Percentiles rank a stretch among this genome's conserved stretches.
Evolutionary conservation across 768 basidiomycete species (phyloP).

Genomic region (Collybiopsis confluens): DNA sequence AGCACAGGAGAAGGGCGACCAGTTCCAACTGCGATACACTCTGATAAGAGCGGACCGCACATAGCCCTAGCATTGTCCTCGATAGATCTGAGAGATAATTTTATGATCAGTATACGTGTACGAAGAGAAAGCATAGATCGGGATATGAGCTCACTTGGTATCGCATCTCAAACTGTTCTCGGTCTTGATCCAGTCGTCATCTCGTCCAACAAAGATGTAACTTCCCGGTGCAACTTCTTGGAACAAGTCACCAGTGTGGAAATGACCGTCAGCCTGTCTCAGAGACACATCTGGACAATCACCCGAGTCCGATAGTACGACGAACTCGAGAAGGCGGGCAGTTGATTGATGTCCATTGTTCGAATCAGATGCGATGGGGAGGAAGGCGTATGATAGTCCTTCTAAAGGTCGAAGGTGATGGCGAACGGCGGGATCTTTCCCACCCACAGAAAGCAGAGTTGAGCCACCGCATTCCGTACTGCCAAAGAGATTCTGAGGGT

Average conservation of each 20-base stretch:
- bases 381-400: conserved; percentile 63
- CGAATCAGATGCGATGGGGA: conserved; percentile 44
- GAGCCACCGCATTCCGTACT: conserved; percentile 72
- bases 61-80: conserved; percentile 70
- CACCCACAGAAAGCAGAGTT: conserved; percentile 60
- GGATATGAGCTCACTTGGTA: conserved; percentile 45
- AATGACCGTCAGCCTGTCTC: conserved; percentile 60
- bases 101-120: not conserved
- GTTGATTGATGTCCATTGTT: conserved; percentile 51
- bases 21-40: conserved; percentile 74
- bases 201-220: conserved; percentile 66
- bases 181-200: conserved; percentile 86
- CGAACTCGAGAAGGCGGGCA: conserved; percentile 57
- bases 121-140: conserved; percentile 11
- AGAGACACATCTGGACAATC: conserved; percentile 66
- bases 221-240: conserved; percentile 52
- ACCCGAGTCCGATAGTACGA: conserved; percentile 60
- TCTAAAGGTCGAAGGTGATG: conserved; percentile 57
- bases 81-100: conserved; percentile 46
- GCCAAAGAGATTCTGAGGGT: conserved; percentile 67
- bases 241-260: conserved; percentile 83
- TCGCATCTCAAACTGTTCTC: conserved; percentile 77
- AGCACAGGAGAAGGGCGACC: conserved; percentile 74
- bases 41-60: conserved; percentile 61
- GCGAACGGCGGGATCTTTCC: conserved; percentile 43